Evolutionary conservation across 2,329 filamentous ascomycete genomes (phyloP), one percentile per base, ranked within the genome.

Genomic region (Neofusicoccum parvum): DNA sequence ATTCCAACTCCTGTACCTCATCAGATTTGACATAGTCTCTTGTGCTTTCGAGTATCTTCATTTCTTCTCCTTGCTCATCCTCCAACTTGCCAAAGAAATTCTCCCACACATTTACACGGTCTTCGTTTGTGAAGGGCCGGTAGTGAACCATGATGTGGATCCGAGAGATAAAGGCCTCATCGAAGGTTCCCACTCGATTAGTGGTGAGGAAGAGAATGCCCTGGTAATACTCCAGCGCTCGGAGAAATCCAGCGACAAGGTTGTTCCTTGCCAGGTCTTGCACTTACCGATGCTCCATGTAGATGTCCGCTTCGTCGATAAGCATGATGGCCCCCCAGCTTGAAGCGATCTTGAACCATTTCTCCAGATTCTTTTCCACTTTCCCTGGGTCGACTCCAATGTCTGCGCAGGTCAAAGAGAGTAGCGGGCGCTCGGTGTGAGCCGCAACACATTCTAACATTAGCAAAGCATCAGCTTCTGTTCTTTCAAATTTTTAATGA

Each of bases 261-360:
- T 69, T 75, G 66, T 76, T 76, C 2, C 74, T 64, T 7, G 69
- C 65, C 0, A 79, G 71, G 50, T 79, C 74, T 1, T 68, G 64
- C 3, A 68, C 68, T 12, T 68, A 62, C 4, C 78, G 70, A 2
- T 72, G 70, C 63, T 79, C 75, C 11, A 80, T 70, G 66, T 74
- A 79, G 1, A 80, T 70, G 65, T 79, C 76, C 0, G 73, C 74
- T 63, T 77, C 74, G 37, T 78, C 75, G 5, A 78, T 69, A 0
- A 77, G 68, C 1, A 77, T 58, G 15, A 68, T 62, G 2, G 73
- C 73, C 11, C 69, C 69, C 72, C 72, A 75, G 27, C 51, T 68
- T 14, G 65, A 66, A 0, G 71, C 73, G 2, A 50, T n/a, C 48
- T 68, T 68, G 53, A 74, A 72, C 10, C 67, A 67, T n/a, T 46